Base-by-base conservation (phyloP, 2,329 filamentous ascomycete genomes). In the Fusarium paranaense region DNA sequence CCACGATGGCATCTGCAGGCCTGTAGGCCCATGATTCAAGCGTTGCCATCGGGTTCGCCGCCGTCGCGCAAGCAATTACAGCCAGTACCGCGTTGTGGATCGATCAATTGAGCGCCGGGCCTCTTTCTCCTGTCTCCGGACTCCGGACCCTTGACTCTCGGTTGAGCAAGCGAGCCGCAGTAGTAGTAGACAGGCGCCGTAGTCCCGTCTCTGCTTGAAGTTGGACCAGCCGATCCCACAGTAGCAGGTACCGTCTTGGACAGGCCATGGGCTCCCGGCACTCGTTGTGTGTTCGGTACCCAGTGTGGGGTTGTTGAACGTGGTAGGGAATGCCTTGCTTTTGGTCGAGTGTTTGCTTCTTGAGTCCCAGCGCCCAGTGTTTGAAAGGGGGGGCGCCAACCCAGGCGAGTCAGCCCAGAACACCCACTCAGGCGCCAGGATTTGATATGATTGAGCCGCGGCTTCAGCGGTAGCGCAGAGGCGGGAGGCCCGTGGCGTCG, bases 401-500 rank as follows among this genome's bases (percentile, higher is more conserved):
- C 40, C 42, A 45, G 59, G 22, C 72, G 69, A 75, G 73, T 74
- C 71, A 72, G 63, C 66, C 54, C 58, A 22, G 52, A 66, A 69
- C 66, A 58, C 62, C 66, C 66, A 67, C 66, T 58, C 61, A 67
- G 58, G 66, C 66, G 20, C 45, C 58, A 59, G 71, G 58, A 71
- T 74, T 69, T 74, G 66, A 69, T 64, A 64, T 63, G 59, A 62
- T 64, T 70, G 69, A 64, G 62, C 66, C 69, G 73, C 73, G 75
- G 69, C 74, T 76, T 76, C 58, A 62, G 77, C 76, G 75, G 69
- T 78, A 75, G 65, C 67, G 69, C 66, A 75, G 64, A 69, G 69
- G 66, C 77, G 77, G 72, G 74, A 72, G 68, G 67, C 67, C 67
- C 70, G 77, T 78, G 74, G 77, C 77, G 77, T 69, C 45, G 68